Evolutionary conservation across 495 filamentous ascomycete genomes (phyloP), one percentile per base, ranked within the genome.

Genomic region (Rhypophila decipiens): DNA sequence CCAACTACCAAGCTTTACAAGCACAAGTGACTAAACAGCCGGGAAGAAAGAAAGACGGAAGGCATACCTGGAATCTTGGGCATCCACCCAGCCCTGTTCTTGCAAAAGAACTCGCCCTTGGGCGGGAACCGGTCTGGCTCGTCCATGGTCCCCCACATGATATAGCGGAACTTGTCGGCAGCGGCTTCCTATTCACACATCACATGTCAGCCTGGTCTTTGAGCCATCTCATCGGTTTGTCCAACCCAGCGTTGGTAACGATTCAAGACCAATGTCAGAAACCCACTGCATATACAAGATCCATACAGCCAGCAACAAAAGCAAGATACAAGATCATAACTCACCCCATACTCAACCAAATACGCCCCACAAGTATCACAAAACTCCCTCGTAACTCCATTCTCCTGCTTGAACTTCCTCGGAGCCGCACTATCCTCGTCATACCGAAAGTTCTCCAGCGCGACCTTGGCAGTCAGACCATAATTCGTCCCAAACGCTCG

Each of bases 81-180:
- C 79, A 85, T 81, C 83, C 83, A 85, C 10, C 61, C 68, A 23
- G 72, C 70, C 40, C 80, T 55, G 18, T 65, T 44, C 46, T 67
- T 75, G 57, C 80, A 85, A 53, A 82, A 86, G 70, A 86, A 86
- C 57, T 86, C 83, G 0, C 79, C 83, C 61, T 83, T 85, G 0
- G 83, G 82, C 19, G 79, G 77, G 22, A 84, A 55, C 36, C 68
- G 71, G 21, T 74, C 74, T 0, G 80, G 72, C 46, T 84, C 71
- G 50, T 86, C 82, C n/a, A 87, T 54, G 2, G 78, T 78, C 1
- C 83, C 82, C 41, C 78, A 78, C 58, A 78, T 75, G 42, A 86
- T 65, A 51, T 85, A 87, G 0, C 76, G 71, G 50, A 82, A 84
- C 19, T 74, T 57, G 35, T 79, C 69, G 19, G 77, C 79, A 7